Percentiles rank a stretch among this genome's conserved stretches.
Evolutionary conservation across 306 rosid species (phyloP).

Genomic region (Prunus padus): DNA sequence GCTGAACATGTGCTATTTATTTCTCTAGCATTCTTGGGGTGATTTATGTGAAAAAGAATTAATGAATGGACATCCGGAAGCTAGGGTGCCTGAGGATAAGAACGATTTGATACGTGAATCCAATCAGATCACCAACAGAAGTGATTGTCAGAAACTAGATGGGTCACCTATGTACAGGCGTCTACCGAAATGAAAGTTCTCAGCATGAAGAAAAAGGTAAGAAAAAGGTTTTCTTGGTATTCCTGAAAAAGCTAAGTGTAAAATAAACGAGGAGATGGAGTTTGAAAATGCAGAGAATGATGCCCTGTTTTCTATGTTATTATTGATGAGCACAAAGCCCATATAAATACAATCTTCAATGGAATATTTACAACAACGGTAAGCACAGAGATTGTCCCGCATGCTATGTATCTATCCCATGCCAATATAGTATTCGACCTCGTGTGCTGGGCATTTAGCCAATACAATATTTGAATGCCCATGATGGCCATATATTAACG

Average conservation of each 20-base stretch:
- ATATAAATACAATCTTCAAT: too few species aligned
- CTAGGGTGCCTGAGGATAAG: constrained; percentile 10
- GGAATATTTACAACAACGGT: too few species aligned
- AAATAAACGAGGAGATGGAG: too few species aligned
- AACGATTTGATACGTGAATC: constrained; percentile 17
- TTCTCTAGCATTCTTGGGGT: constrained; percentile 43
- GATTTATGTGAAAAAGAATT: constrained; percentile 34
- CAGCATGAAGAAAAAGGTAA: constrained; percentile 31
- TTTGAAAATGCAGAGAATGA: too few species aligned
- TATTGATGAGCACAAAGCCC: too few species aligned
- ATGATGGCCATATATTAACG: too few species aligned
- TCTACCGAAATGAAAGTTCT: constrained; percentile 30
- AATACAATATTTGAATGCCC: too few species aligned
- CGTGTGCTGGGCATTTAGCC: too few species aligned
- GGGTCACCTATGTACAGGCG: constrained; percentile 11
- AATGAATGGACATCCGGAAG: constrained; percentile 4
- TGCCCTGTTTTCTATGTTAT: too few species aligned
- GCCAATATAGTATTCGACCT: too few species aligned
- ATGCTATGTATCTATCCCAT: too few species aligned
- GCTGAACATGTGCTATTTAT: constrained; percentile 23
- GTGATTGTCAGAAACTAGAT: constrained; percentile 16
- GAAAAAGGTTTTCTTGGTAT: constrained; percentile 31
- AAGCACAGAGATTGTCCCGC: too few species aligned
- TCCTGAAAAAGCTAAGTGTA: constrained; percentile 42
- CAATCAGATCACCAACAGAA: constrained; percentile 16